Evolutionary conservation across 1,139 yeast genomes (phyloP), one percentile per base, ranked within the genome.

Genomic region (Groenewaldozyma sp.): DNA sequence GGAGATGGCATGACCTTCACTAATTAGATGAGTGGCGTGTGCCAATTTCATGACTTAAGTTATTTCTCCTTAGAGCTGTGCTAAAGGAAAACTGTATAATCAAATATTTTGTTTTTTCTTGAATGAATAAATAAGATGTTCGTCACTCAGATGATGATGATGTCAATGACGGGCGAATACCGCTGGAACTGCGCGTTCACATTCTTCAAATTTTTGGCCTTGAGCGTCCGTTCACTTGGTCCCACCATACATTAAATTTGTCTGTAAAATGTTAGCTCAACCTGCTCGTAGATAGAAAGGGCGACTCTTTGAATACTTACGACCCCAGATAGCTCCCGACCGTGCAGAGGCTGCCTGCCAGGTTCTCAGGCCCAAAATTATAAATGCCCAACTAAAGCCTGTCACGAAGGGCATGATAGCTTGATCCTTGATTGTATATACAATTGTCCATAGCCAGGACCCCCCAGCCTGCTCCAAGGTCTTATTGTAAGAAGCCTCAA

Each of bases 331-430:
- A 17, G 44, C 33, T n/a, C 59, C 59, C 29, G 39, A 48, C 5
- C 31, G 14, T 2, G 50, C 40, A 1, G 53, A 51, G 3, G 43
- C 34, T 13, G 39, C 11, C 7, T 47, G 35, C 69, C 75, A 67
- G 0, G 78, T 73, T 40, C 55, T 62, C 24, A 65, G 45, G 1
- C 65, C 54, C 11, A 71, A 52, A 21, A 72, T 45, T 0, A 65
- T 46, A 2, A 67, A 46, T 1, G 76, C 67, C 66, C 73, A 67
- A 11, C 65, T 46, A 17, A 74, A 61, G 5, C 83, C 83, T 48
- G 78, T 83, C 1, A 68, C 50, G 3, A 64, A 47, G 1, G 67
- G 69, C 40, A 57, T 49, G 24, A 62, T 14, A 27, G 63, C 45
- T 47, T 64, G 69, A 46, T 63, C 65, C 10, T 60, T 52, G 11